Percentiles rank a stretch among this genome's conserved stretches.
Conservation (phyloP, 768 basidiomycete species). For the Russula compacta region DNA sequence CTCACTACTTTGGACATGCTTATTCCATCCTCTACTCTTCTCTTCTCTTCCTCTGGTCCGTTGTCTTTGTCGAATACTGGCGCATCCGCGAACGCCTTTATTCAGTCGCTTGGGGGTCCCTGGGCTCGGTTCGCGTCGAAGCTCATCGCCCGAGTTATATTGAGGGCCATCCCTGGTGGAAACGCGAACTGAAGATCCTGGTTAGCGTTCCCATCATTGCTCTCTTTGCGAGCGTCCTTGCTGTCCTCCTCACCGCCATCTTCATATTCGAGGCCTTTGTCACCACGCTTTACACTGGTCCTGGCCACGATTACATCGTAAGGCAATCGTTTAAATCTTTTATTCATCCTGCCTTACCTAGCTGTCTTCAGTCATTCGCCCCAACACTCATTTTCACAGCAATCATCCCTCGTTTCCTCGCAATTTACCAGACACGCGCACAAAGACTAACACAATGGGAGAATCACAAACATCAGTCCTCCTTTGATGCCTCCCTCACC, state of each 20-base stretch:
- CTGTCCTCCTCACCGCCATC: constrained; percentile 65
- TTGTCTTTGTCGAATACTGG: constrained; percentile 90
- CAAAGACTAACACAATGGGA: constrained; percentile 76
- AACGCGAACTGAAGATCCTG: constrained; percentile 55
- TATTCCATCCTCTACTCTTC: constrained; percentile 75
- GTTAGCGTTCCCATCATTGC: constrained; percentile 65
- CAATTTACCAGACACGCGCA: constrained; percentile 61
- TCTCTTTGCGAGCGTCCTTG: constrained; percentile 61
- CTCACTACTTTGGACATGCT: constrained; percentile 59
- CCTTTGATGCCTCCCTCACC: constrained; percentile 71
- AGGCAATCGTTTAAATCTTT: constrained; percentile 25
- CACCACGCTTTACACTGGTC: constrained; percentile 79
- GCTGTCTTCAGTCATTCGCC: constrained; percentile 47
- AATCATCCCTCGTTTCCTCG: constrained; percentile 72
- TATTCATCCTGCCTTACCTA: background rate
- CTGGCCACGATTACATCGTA: constrained; percentile 70
- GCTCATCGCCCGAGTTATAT: constrained; percentile 53
- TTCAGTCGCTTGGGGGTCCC: constrained; percentile 75
- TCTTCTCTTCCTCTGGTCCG: constrained; percentile 73
- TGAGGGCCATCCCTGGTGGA: constrained; percentile 59
- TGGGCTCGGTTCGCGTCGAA: constrained; percentile 69
- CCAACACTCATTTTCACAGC: constrained; percentile 80
- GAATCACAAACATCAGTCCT: constrained; percentile 77
- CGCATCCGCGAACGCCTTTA: constrained; percentile 74
- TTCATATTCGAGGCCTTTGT: constrained; percentile 90